A percentile compares a stretch with the other conserved stretches of the same genome.
Conservation (phyloP, 148 eudicot genomes). For the Heliosperma pusillum region DNA sequence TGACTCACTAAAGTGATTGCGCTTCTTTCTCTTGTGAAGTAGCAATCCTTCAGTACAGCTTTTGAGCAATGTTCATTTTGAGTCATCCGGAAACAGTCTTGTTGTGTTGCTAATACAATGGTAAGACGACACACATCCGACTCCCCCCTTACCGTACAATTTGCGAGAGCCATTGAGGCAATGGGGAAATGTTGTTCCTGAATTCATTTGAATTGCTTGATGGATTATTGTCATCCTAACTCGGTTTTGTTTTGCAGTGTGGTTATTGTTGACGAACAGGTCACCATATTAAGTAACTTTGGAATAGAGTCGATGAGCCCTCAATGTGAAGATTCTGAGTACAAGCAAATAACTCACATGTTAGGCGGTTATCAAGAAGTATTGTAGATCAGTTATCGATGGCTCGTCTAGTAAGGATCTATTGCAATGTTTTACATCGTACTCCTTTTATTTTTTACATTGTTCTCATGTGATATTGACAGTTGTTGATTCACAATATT, state of each 20-base stretch:
- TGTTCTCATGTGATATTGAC: background rate
- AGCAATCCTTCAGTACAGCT: too few relatives aligned
- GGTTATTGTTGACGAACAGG: background rate
- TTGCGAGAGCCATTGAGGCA: too few relatives aligned
- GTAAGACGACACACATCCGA: too few relatives aligned
- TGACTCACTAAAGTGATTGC: too few relatives aligned
- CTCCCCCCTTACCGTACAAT: too few relatives aligned
- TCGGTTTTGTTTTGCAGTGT: background rate
- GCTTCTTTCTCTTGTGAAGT: too few relatives aligned
- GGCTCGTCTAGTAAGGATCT: background rate
- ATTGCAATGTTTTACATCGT: too few relatives aligned
- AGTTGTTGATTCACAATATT: too few relatives aligned
- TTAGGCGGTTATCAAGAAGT: background rate
- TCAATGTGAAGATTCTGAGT: background rate
- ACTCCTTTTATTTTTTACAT: background rate
- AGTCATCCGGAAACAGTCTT: too few relatives aligned
- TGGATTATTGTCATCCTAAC: background rate
- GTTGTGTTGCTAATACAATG: too few relatives aligned
- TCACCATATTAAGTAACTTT: background rate
- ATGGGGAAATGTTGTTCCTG: background rate
- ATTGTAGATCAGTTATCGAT: background rate
- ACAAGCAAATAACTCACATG: background rate
- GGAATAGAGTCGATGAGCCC: background rate
- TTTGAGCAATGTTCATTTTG: too few relatives aligned
- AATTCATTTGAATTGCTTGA: background rate